phyloP scores from a whole-genome alignment of 768 basidiomycete genomes.

The Auricularia sp. region DNA sequence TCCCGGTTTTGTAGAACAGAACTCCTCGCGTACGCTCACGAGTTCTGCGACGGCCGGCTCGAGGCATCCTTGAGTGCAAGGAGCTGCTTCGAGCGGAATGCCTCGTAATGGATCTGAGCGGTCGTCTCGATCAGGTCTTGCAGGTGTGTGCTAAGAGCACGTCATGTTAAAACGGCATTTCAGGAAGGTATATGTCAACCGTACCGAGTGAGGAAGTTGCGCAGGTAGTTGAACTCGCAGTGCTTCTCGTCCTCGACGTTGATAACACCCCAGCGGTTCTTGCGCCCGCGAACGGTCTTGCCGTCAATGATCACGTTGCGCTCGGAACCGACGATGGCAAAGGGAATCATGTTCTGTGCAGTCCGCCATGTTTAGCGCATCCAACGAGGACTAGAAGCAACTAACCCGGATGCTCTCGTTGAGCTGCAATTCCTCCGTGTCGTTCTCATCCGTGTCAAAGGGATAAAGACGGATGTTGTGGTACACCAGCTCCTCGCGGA shows the following conservation, averaged over 20 bases:
- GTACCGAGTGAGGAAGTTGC: conserved; percentile 90
- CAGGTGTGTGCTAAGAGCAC: conserved; percentile 66
- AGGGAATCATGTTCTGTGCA: conserved; percentile 80
- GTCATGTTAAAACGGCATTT: background rate
- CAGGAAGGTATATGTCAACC: conserved; percentile 15
- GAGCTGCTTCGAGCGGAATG: conserved; percentile 97
- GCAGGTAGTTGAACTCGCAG: conserved; percentile 95
- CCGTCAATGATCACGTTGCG: conserved; percentile 92
- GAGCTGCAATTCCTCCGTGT: conserved; percentile 82
- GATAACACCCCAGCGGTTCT: conserved; percentile 97
- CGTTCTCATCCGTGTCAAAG: conserved; percentile 92
- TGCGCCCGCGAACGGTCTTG: conserved; percentile 87
- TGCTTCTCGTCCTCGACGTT: conserved; percentile 95
- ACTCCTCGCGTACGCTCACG: background rate
- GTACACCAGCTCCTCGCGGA: conserved; percentile 84
- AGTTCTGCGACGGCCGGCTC: conserved; percentile 22
- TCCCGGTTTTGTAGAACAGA: background rate
- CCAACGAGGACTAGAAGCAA: conserved; percentile 10
- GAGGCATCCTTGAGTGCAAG: conserved; percentile 95
- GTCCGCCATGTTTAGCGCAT: background rate
- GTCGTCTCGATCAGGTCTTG: conserved; percentile 99
- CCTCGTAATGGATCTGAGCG: conserved; percentile 98
- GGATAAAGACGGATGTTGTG: conserved; percentile 93
- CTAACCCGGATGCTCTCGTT: conserved; percentile 85
- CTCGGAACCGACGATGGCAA: conserved; percentile 97